Evolutionary conservation across 345 rosid species (phyloP).

Genomic region (Crucihimalaya himalaica): DNA sequence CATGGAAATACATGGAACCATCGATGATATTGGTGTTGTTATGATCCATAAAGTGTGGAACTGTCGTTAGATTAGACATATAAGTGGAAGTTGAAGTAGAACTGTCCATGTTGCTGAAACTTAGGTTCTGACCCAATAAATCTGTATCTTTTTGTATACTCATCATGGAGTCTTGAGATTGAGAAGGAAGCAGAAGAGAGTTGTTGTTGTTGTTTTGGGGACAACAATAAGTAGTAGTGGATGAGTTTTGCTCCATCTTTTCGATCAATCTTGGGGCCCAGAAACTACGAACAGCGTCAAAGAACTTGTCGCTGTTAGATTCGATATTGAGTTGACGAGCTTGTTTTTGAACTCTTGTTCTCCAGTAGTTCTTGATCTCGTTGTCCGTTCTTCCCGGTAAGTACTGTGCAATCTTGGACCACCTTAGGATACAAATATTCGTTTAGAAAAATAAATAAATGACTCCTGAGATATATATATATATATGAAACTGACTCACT

Average conservation of each 20-base stretch:
- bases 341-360: constrained; percentile 92
- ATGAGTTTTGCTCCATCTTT: constrained; percentile 56
- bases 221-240: constrained; percentile 27
- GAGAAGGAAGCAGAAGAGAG: constrained; percentile 28
- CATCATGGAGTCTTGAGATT: constrained; percentile 27
- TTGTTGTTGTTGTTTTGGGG: constrained; percentile 25
- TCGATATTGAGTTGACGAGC: constrained; percentile 81
- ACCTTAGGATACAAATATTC: constrained; percentile 43
- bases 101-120: constrained; percentile 30
- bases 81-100: constrained; percentile 29
- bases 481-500: constrained; percentile 40
- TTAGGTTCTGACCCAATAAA: neutral
- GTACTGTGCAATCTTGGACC: constrained; percentile 91
- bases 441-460: neutral
- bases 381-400: constrained; percentile 95
- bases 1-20: constrained; percentile 25
- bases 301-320: constrained; percentile 68
- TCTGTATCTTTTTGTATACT: constrained; percentile 7
- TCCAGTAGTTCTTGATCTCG: constrained; percentile 94
- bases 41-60: constrained; percentile 41
- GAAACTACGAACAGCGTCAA: constrained; percentile 60
- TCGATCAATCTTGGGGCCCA: constrained; percentile 85
- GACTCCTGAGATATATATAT: neutral
- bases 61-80: constrained; percentile 41
- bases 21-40: constrained; percentile 27